Evolutionary conservation across 1,284 basidiomycete species (phyloP).

Genomic region (Termitomyces sp.): DNA sequence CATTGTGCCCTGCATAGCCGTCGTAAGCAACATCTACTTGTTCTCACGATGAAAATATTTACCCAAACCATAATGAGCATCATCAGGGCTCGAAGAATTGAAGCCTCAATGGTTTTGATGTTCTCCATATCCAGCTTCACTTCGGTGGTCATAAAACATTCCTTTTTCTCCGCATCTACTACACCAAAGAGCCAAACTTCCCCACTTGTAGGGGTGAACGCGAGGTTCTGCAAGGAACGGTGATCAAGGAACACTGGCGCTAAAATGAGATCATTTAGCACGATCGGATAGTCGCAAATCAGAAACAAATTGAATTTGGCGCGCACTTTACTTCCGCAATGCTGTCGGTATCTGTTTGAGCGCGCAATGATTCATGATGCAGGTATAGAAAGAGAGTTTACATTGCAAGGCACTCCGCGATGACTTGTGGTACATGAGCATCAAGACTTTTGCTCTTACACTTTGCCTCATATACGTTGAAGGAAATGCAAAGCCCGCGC

Average conservation of each 20-base stretch:
- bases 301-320: neutral
- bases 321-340: neutral
- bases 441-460: neutral
- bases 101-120: rapidly evolving
- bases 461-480: neutral
- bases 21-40: neutral
- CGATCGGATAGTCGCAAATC: neutral
- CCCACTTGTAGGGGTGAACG: neutral
- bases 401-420: slow-evolving; percentile 1
- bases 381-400: neutral
- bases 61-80: neutral
- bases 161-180: neutral
- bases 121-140: neutral
- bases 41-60: neutral
- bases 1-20: neutral
- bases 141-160: neutral
- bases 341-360: neutral
- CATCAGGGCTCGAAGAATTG: neutral
- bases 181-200: neutral
- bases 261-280: neutral
- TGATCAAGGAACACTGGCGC: neutral
- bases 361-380: neutral
- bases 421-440: neutral
- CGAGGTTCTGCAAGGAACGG: neutral
- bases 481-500: neutral